These are phyloP conservation scores for Alternaria sp. DNA, from an alignment of 2,329 filamentous ascomycete species.

Conservation along the genomic window DNA sequence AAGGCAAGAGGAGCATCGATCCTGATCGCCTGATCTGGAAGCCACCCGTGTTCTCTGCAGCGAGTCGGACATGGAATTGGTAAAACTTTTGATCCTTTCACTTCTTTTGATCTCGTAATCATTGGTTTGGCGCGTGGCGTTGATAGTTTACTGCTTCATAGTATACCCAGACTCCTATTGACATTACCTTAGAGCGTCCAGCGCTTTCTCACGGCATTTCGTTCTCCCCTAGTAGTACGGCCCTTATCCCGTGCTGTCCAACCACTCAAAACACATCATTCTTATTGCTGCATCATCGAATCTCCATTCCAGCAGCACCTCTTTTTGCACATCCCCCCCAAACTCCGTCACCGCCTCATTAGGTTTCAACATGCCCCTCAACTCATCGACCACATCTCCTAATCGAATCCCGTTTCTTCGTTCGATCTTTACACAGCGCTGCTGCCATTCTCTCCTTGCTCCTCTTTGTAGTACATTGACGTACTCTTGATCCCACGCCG, in stretches of 20 bases:
- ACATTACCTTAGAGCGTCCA: not conserved
- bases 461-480: conserved; percentile 2
- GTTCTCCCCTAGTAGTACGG: not conserved
- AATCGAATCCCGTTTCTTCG: conserved; percentile 19
- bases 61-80: conserved; percentile 95
- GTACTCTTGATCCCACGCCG: conserved; percentile 9
- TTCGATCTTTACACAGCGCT: conserved; percentile 17
- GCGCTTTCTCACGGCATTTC: not conserved
- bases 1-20: conserved; percentile 79
- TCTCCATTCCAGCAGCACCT: conserved; percentile 20
- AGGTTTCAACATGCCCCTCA: conserved; percentile 13
- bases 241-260: not conserved
- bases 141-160: not conserved
- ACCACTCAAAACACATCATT: conserved; percentile 1
- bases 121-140: conserved; percentile 1
- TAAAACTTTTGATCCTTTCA: conserved; percentile 47
- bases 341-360: not conserved
- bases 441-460: conserved; percentile 1
- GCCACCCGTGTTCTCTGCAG: conserved; percentile 91
- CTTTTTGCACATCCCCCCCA: not conserved
- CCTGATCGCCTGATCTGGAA: conserved; percentile 88
- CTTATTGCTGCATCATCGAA: conserved; percentile 4
- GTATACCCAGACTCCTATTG: not conserved
- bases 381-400: conserved; percentile 20
- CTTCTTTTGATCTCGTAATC: not conserved